phyloP scores from a whole-genome alignment of 345 rosid genomes.

The Theobroma cacao region DNA sequence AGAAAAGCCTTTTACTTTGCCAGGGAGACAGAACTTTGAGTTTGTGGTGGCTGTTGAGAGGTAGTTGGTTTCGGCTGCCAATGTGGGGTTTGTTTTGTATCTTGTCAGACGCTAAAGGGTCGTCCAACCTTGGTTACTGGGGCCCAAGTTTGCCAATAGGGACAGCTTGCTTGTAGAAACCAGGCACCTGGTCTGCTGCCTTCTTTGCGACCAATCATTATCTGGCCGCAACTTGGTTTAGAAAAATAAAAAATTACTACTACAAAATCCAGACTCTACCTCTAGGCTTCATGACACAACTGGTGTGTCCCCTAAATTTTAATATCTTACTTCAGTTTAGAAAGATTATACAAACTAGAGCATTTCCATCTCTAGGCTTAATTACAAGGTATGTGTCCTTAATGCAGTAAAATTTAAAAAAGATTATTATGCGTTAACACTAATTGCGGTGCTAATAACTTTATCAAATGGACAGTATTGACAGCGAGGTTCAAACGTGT shows the following conservation, averaged over 20 bases:
- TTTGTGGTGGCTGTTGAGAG: slow-evolving; percentile 8
- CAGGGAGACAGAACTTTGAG: background rate
- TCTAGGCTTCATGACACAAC: too few species aligned
- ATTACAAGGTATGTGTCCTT: background rate
- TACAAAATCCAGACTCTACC: too few species aligned
- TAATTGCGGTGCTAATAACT: too few species aligned
- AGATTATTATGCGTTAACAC: too few species aligned
- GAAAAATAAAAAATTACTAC: background rate
- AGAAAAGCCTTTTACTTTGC: background rate
- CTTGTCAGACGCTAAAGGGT: background rate
- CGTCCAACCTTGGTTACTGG: background rate
- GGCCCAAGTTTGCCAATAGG: background rate
- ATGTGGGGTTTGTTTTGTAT: background rate
- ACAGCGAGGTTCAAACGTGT: background rate
- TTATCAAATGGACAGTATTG: background rate
- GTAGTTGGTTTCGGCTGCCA: background rate
- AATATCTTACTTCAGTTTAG: background rate
- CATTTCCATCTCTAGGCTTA: background rate
- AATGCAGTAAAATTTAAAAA: too few species aligned
- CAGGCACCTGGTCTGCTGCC: background rate
- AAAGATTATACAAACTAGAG: background rate
- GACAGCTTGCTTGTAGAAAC: background rate
- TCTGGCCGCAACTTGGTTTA: background rate
- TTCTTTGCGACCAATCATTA: background rate
- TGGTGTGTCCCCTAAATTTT: too few species aligned